Conservation (phyloP, 257 asterid species). For the Voacanga thouarsii region DNA sequence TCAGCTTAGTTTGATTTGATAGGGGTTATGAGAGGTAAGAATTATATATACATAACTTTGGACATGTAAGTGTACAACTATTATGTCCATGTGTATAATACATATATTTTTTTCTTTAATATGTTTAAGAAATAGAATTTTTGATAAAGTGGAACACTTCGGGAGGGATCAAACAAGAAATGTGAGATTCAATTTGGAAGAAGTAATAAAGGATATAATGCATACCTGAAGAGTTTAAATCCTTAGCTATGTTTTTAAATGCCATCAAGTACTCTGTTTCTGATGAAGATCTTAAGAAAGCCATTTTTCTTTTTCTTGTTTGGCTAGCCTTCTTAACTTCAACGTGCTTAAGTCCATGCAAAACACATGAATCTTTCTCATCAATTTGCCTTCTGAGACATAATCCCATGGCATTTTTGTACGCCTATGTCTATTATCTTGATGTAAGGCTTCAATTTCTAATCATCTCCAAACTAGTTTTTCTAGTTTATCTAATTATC, state of each 20-base stretch:
- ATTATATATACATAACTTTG: background rate
- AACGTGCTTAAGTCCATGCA: constrained; percentile 24
- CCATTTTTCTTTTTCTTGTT: background rate
- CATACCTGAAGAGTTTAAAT: background rate
- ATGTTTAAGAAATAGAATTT: background rate
- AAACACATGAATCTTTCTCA: constrained; percentile 97
- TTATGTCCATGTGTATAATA: background rate
- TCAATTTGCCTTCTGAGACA: constrained; percentile 98
- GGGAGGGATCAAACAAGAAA: background rate
- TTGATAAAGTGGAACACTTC: background rate
- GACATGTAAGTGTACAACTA: background rate
- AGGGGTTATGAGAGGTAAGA: background rate
- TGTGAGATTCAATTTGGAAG: background rate
- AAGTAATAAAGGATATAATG: background rate
- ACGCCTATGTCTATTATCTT: constrained; percentile 95
- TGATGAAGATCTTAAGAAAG: background rate
- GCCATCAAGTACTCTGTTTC: background rate
- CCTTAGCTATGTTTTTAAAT: background rate
- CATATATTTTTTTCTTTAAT: background rate
- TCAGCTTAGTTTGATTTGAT: background rate
- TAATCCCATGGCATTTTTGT: constrained; percentile 88
- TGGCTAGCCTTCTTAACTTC: background rate
- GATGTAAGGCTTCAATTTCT: constrained; percentile 58
- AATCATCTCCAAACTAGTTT: background rate
- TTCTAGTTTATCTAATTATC: background rate